phyloP scores from a whole-genome alignment of 352 stramenopile species.

The Phytophthora ramorum region DNA sequence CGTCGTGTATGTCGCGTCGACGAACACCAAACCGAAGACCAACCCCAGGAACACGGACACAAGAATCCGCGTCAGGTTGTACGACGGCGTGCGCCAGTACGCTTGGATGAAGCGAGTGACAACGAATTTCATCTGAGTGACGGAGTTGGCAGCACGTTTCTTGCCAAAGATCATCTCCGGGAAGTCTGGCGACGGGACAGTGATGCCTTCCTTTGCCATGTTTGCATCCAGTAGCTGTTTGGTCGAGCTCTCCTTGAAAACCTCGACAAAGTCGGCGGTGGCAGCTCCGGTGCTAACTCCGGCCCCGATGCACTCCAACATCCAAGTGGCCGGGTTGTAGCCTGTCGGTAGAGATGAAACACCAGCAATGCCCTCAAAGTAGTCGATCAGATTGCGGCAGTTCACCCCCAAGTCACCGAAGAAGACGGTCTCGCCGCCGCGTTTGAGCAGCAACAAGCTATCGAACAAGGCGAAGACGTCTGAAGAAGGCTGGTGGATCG shows the following conservation, averaged over 20 bases:
- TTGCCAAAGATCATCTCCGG: constrained; percentile 35
- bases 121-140: constrained; percentile 44
- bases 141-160: constrained; percentile 36
- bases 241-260: constrained; percentile 43
- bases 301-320: constrained; percentile 71
- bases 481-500: constrained; percentile 21
- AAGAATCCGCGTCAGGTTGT: constrained; percentile 73
- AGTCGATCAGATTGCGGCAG: constrained; percentile 42
- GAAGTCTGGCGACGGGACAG: constrained; percentile 29
- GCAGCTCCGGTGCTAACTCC: constrained; percentile 31
- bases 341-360: constrained; percentile 37
- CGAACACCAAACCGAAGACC: constrained; percentile 56
- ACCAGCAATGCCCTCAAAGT: constrained; percentile 49
- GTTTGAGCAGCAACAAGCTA: constrained; percentile 32
- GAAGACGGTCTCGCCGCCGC: constrained; percentile 43
- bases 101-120: constrained; percentile 31
- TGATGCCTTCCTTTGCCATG: constrained; percentile 39
- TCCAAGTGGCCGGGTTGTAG: constrained; percentile 80
- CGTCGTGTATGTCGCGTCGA: constrained; percentile 29
- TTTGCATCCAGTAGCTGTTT: constrained; percentile 24
- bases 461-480: constrained; percentile 22
- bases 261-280: constrained; percentile 41
- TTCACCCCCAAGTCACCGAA: constrained; percentile 38
- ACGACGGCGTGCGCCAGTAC: constrained; percentile 70
- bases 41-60: constrained; percentile 60